A percentile compares a stretch with the other conserved stretches of the same genome.
These are phyloP conservation scores for Lasiosphaeris hirsuta DNA, from an alignment of 495 filamentous ascomycete genomes.

Conservation along the genomic window DNA sequence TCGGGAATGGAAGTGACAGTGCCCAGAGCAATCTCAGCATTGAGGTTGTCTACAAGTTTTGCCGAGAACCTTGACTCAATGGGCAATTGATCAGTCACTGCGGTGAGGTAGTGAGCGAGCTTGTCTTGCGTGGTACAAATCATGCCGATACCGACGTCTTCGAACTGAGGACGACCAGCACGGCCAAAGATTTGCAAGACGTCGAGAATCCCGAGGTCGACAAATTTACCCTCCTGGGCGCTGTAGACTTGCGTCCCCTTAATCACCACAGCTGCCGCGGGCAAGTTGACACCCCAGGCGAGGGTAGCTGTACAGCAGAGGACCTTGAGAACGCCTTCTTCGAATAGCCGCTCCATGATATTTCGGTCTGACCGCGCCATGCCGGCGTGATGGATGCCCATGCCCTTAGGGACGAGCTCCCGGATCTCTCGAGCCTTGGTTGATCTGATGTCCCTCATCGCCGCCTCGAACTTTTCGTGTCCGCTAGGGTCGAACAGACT, in stretches of 20 bases:
- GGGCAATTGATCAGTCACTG: conserved; percentile 91
- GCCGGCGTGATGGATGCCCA: conserved; percentile 94
- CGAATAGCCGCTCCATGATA: conserved; percentile 86
- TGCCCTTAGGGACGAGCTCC: conserved; percentile 82
- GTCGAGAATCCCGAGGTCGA: conserved; percentile 94
- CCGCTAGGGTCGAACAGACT: conserved; percentile 78
- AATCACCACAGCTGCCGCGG: conserved; percentile 94
- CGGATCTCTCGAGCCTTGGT: conserved; percentile 81
- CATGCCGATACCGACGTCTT: conserved; percentile 93
- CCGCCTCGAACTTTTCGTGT: conserved; percentile 67
- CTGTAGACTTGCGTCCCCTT: conserved; percentile 98
- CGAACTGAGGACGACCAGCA: conserved; percentile 94
- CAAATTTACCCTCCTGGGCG: conserved; percentile 91
- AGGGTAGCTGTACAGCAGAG: conserved; percentile 97
- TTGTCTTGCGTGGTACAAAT: conserved; percentile 95
- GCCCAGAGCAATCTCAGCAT: conserved; percentile 89
- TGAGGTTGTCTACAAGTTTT: conserved; percentile 92
- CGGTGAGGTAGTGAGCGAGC: conserved; percentile 84
- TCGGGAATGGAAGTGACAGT: conserved; percentile 95
- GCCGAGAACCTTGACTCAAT: conserved; percentile 92
- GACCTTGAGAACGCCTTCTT: conserved; percentile 84
- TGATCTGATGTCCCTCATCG: conserved; percentile 74
- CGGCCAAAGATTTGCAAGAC: conserved; percentile 98
- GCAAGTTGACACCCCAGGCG: conserved; percentile 98
- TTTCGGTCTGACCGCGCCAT: conserved; percentile 93